Evolutionary conservation across 768 basidiomycete genomes (phyloP), one percentile per base, ranked within the genome.

Genomic region (Mycena leptocephala): DNA sequence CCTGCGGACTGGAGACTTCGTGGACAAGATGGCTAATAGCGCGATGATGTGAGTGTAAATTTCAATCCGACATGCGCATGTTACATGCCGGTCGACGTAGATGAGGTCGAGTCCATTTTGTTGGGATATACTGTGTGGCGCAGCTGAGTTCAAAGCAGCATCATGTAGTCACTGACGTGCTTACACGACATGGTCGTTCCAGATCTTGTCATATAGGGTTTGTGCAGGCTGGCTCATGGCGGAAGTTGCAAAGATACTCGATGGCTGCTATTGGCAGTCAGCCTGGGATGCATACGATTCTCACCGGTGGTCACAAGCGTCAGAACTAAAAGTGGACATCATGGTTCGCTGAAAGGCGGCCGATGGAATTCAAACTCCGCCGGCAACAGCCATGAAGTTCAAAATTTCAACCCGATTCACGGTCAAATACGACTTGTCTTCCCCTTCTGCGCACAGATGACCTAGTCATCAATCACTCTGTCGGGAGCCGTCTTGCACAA

Each of bases 141-240:
- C 62, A 64, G n/a, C 28, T 64, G 37, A 64, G 26, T 46, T 22
- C 14, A 39, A 11, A n/a, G 18, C 3, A 30, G 20, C 16, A 20
- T n/a, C 5, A 33, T 18, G 14, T 14, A 30, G 30, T 58, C n/a
- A n/a, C n/a, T n/a, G n/a, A n/a, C 30, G 28, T 33, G 83, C 95
- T 77, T 81, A 96, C 93, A 99, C 94, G 81, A 98, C 92, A 86
- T 99, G 98, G 83, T 97, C 96, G 78, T 98, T 96, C 93, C 96
- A 98, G 78, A 99, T 96, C 87, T 99, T 99, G 87, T 99, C 98
- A 85, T 99, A 98, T 33, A 99, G 89, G 33, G 98, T 99, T 75
- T 95, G 93, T 16, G 96, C 96, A 28, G 3, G 22, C 14, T 89
- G 71, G 66, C 84, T 80, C 41, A 86, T 84, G 70, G 84, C 82